Base-by-base conservation (phyloP, 495 filamentous ascomycete genomes). In the Aspergillus affinis region DNA sequence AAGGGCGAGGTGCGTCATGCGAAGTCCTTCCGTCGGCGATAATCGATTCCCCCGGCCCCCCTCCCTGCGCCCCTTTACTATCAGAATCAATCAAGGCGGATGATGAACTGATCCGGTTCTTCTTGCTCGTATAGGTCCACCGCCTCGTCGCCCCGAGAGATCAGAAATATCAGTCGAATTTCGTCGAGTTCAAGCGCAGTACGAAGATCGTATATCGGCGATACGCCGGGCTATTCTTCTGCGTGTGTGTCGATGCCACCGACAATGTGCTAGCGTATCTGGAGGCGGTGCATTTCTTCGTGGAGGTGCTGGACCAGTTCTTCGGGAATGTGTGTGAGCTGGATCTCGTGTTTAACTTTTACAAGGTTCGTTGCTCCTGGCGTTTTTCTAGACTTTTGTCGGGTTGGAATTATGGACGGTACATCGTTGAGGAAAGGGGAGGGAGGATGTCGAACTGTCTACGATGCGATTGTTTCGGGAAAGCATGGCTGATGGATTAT, bases 101-200 rank as follows among this genome's bases (percentile, higher is more conserved):
- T 26, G 23, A 26, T 26, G 23, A 26, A 26, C 46, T 41, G 26
- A 8, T 44, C 36, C 46, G 18, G 19, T 32, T 26, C 23, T 26
- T 26, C 41, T 15, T 53, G 44, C 41, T 54, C 55, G 60, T 41
- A 6, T 41, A 93, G 90, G 88, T 97, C 70, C 94, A 98, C 84
- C 92, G 94, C 60, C 90, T 98, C 60, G 91, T 98, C 54, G 94
- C 94, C 4, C 94, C 94, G 10, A 88, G 94, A 66, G 94, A 98
- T 75, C 94, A 98, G 75, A 98, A 98, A 75, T 96, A 98, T 78
- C 94, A 98, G 73, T 96, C 91, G 71, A 98, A 98, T 78, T 98
- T 98, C 71, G 94, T 98, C 77, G 94, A 98, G 79, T 89, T 90
- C 74, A 80, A 80, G 51, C 68, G 72, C 54, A 92, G 84, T 86